Evolutionary conservation across 1,139 yeast genomes (phyloP), one percentile per base, ranked within the genome.

Genomic region (Yarrowia galli): DNA sequence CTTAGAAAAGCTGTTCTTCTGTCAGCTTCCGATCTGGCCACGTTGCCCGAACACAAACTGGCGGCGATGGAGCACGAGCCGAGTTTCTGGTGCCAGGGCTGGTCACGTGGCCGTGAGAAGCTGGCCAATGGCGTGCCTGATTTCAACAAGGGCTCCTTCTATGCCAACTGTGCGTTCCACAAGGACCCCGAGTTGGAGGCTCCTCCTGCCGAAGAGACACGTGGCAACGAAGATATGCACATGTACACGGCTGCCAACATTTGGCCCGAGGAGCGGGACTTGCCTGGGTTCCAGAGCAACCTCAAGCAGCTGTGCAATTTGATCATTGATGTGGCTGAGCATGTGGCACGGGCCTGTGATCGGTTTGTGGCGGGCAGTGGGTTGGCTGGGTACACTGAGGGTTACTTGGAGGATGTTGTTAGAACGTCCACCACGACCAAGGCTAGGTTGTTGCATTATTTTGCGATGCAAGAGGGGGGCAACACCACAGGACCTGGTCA

Each of bases 81-180:
- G 43, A 79, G 82, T 0, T 75, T 73, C 65, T 87, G 87, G 85
- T 76, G 86, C 7, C 83, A 85, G 0, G 91, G 90, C 0, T 87
- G 90, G 90, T 86, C 89, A n/a, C 76, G 86, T 61, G 90, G 90
- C 0, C 84, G 83, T 68, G 90, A 87, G 72, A 81, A 76, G 60
- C 79, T 87, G 46, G 73, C 72, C 13, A 74, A 76, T 51, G 80
- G 80, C 23, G 70, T 70, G 54, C 86, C 86, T 0, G 90, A 87
- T 73, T 76, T 73, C 61, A 78, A 81, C 68, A 87, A 87, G 72
- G 91, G 90, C 3, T 85, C 89, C 0, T 87, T 77, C 73, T 87
- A 87, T 72, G 82, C 85, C 67, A 87, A 87, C 72, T 86, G 89
- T 76, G 84, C 87, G 0, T 86, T 86, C 72, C 85, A 82, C 72